Conservation (phyloP, 2,329 filamentous ascomycete genomes). For the Botryotinia convoluta region DNA sequence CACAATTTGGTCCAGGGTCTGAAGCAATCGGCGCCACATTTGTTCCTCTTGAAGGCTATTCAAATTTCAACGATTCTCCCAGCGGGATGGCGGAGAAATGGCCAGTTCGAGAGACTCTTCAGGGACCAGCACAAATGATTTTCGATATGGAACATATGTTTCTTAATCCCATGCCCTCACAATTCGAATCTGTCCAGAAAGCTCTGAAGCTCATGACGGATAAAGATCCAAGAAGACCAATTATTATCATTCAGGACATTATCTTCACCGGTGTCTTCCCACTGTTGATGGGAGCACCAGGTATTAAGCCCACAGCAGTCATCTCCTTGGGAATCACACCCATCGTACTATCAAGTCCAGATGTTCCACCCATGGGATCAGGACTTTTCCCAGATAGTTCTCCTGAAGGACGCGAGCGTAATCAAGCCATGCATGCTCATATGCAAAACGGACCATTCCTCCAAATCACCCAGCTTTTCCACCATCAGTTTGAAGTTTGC, state of each 20-base stretch:
- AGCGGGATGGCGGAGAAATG: not conserved
- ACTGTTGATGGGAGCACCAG: conserved; percentile 39
- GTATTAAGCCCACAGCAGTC: conserved; percentile 40
- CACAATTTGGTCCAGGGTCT: conserved; percentile 39
- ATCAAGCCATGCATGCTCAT: conserved; percentile 33
- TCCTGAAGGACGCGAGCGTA: conserved; percentile 40
- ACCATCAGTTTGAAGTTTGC: conserved; percentile 29
- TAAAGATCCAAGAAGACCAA: not conserved
- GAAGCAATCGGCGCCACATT: conserved; percentile 42
- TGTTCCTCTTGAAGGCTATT: conserved; percentile 32
- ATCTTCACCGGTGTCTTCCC: not conserved
- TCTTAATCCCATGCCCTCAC: not conserved
- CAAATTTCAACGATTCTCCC: conserved; percentile 26
- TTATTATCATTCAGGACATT: not conserved
- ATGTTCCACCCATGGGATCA: conserved; percentile 41
- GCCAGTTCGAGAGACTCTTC: not conserved
- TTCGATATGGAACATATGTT: not conserved
- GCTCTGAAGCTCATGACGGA: conserved; percentile 4
- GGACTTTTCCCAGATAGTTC: conserved; percentile 41
- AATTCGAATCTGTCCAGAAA: not conserved
- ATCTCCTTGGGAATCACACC: conserved; percentile 44
- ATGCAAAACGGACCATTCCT: conserved; percentile 12
- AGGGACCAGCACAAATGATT: not conserved
- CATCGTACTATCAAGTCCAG: conserved; percentile 40
- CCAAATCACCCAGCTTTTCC: not conserved